Conservation (phyloP, 2,329 filamentous ascomycete species). For the Xylaria sp. region DNA sequence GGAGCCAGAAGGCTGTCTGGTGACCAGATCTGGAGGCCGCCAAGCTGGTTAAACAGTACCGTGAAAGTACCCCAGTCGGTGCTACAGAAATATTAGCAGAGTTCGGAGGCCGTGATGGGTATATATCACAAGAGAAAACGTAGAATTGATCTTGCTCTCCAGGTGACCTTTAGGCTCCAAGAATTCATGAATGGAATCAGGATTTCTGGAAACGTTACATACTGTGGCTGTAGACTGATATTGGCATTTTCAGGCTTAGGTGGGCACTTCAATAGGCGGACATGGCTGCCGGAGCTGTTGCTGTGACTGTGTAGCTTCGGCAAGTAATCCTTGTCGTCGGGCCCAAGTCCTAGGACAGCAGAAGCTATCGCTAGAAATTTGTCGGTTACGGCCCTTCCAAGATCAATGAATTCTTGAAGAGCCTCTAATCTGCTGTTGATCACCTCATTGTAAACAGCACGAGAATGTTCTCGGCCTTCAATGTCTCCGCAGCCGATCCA, state of each 20-base stretch:
- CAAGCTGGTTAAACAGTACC: slow-evolving; percentile 32
- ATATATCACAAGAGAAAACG: background rate
- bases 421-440: slow-evolving; percentile 25
- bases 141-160: background rate
- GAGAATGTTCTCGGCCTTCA: slow-evolving; percentile 28
- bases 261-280: slow-evolving; percentile 30
- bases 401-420: slow-evolving; percentile 7
- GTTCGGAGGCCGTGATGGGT: background rate
- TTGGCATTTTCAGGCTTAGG: slow-evolving; percentile 25
- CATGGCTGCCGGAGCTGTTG: slow-evolving; percentile 35
- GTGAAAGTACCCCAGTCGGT: slow-evolving; percentile 35
- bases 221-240: slow-evolving; percentile 25
- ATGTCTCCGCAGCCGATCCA: slow-evolving; percentile 36
- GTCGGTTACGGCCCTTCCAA: background rate
- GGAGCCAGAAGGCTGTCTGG: slow-evolving; percentile 27
- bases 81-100: background rate
- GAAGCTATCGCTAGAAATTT: slow-evolving; percentile 3
- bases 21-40: slow-evolving; percentile 30
- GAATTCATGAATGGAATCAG: background rate
- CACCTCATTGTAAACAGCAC: slow-evolving; percentile 32
- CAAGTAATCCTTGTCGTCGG: slow-evolving; percentile 24
- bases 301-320: slow-evolving; percentile 33
- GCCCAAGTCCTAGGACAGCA: slow-evolving; percentile 28
- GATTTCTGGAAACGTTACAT: background rate
- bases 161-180: background rate